A percentile compares a stretch with the other conserved stretches of the same genome.
Conservation (phyloP, 2,329 filamentous ascomycete genomes). For the Samsoniella hepiali region DNA sequence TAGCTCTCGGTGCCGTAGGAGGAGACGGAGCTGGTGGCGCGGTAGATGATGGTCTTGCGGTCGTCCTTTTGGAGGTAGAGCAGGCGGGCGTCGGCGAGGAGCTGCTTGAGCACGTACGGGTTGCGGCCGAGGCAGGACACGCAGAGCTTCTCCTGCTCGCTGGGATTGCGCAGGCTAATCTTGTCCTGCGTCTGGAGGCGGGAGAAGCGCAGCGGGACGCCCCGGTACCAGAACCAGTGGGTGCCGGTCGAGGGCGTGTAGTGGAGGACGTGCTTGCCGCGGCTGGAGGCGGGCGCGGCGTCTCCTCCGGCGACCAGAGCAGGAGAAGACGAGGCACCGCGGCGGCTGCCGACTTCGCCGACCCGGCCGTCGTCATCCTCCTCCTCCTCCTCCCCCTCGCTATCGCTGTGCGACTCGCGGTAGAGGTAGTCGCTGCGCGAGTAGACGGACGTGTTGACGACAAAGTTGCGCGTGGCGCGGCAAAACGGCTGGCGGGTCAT, state of each 20-base stretch:
- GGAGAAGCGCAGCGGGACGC: constrained; percentile 55
- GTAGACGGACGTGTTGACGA: constrained; percentile 61
- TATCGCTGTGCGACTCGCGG: constrained; percentile 43
- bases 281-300: neutral
- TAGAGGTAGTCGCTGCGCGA: constrained; percentile 50
- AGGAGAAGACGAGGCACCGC: neutral
- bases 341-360: constrained; percentile 25
- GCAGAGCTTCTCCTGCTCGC: constrained; percentile 56
- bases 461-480: constrained; percentile 56
- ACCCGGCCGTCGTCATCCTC: constrained; percentile 28
- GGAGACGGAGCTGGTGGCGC: constrained; percentile 45
- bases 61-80: constrained; percentile 56
- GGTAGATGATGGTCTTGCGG: constrained; percentile 63
- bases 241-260: constrained; percentile 67
- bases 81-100: constrained; percentile 56
- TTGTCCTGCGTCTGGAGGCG: constrained; percentile 48
- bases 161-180: constrained; percentile 37
- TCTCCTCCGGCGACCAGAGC: neutral
- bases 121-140: constrained; percentile 61
- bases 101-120: constrained; percentile 58
- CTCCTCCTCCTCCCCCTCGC: constrained; percentile 23
- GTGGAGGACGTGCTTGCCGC: constrained; percentile 46
- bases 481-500: constrained; percentile 61
- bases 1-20: constrained; percentile 38
- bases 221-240: constrained; percentile 67